Evolutionary conservation across 768 basidiomycete genomes (phyloP).

Genomic region (Auricularia cornea): DNA sequence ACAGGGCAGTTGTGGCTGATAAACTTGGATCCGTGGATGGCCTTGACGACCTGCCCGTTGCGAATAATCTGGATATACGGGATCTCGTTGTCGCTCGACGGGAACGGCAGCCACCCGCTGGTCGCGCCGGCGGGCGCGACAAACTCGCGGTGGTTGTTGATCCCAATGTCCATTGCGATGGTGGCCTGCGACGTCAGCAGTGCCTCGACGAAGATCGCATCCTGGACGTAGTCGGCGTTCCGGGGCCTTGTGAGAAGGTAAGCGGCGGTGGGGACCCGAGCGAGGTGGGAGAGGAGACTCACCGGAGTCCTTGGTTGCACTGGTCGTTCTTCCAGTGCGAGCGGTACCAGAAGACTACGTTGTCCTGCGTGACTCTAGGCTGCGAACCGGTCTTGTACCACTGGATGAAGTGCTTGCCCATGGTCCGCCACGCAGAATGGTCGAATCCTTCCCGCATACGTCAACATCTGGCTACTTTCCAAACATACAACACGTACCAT

Average conservation of each 20-base stretch:
- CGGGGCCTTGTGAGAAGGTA: background rate
- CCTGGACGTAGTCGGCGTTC: background rate
- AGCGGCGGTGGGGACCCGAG: background rate
- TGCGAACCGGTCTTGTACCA: background rate
- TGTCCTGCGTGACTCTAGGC: background rate
- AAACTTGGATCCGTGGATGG: conserved; percentile 13
- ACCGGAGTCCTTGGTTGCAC: background rate
- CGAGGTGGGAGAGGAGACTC: background rate
- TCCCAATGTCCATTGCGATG: background rate
- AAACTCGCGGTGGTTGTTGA: conserved; percentile 10
- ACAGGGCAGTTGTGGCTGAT: conserved; percentile 17
- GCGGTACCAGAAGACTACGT: background rate
- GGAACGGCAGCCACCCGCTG: conserved; percentile 19
- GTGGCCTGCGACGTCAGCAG: background rate
- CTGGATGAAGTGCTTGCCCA: background rate
- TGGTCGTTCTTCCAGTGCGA: background rate
- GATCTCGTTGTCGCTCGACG: conserved; percentile 17
- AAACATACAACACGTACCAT: background rate
- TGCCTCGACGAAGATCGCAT: background rate
- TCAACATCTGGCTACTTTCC: too few species aligned
- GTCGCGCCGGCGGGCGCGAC: conserved; percentile 13
- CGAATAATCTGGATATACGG: conserved; percentile 21
- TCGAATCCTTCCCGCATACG: too few species aligned
- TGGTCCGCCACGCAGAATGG: background rate
- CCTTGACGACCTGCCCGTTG: conserved; percentile 10